A percentile compares a stretch with the other conserved stretches of the same genome.
phyloP scores from a whole-genome alignment of 1,284 basidiomycete species.

The Papiliotrema terrestris region DNA sequence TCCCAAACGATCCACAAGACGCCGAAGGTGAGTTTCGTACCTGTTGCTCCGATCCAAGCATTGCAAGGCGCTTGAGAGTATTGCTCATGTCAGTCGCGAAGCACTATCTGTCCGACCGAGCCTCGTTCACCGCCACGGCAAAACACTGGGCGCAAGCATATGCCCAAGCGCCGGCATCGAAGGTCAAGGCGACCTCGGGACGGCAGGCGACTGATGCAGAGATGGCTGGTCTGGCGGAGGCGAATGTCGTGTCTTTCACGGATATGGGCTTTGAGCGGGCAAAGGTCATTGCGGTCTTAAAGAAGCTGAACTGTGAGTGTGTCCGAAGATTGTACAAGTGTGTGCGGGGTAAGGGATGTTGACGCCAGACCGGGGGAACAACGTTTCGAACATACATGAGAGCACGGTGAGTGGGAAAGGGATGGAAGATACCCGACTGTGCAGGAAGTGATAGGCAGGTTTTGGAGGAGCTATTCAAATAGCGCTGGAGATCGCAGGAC shows the following conservation, averaged over 20 bases:
- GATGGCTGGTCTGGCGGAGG: slow-evolving; percentile 52
- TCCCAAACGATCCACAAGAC: slow-evolving; percentile 96
- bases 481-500: too few species aligned
- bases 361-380: slow-evolving; percentile 54
- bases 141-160: slow-evolving; percentile 91
- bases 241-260: slow-evolving; percentile 51
- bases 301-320: slow-evolving; percentile 72
- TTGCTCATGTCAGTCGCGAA: slow-evolving; percentile 65
- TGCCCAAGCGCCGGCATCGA: slow-evolving; percentile 62
- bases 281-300: slow-evolving; percentile 69
- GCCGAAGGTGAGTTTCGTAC: slow-evolving; percentile 60
- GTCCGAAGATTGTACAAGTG: background rate
- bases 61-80: too few species aligned
- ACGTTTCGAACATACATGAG: slow-evolving; percentile 45
- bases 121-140: slow-evolving; percentile 87
- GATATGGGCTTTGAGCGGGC: slow-evolving; percentile 51
- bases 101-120: slow-evolving; percentile 84
- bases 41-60: too few species aligned
- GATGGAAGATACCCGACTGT: too few species aligned
- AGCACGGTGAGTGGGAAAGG: slow-evolving; percentile 27
- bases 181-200: slow-evolving; percentile 16
- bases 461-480: slow-evolving; percentile 46
- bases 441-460: slow-evolving; percentile 25
- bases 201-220: slow-evolving; percentile 37
- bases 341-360: background rate